Evolutionary conservation across 2,329 filamentous ascomycete genomes (phyloP).

Genomic region (Fusarium temperatum): DNA sequence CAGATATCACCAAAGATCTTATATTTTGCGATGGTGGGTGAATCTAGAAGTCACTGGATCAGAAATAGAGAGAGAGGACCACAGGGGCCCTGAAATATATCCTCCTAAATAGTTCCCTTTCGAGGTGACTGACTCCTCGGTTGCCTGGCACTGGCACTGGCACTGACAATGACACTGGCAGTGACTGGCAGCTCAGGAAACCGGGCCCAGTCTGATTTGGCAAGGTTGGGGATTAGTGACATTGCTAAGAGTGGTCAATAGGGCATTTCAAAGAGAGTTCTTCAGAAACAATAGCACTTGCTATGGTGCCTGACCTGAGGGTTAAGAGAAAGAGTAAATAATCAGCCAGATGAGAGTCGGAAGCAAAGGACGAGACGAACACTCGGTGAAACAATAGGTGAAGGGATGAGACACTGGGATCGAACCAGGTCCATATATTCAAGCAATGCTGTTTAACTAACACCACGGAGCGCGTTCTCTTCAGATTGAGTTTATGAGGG

Average conservation of each 20-base stretch:
- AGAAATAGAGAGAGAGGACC: not conserved
- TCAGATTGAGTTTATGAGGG: not conserved
- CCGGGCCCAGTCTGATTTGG: not conserved
- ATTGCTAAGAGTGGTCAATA: not conserved
- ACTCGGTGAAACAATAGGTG: not conserved
- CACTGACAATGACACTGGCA: slow-evolving; percentile 7
- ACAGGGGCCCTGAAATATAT: not conserved
- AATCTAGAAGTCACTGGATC: not conserved
- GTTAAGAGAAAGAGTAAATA: not conserved
- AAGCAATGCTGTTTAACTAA: not conserved
- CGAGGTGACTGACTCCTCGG: not conserved
- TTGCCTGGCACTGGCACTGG: slow-evolving; percentile 11
- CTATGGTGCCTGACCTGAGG: not conserved
- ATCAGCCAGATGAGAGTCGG: not conserved
- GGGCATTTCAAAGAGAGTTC: not conserved
- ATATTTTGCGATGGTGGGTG: not conserved
- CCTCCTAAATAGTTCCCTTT: not conserved
- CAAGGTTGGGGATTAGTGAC: not conserved
- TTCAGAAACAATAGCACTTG: not conserved
- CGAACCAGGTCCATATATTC: not conserved
- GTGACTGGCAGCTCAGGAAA: not conserved
- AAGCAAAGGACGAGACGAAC: not conserved
- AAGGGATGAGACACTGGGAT: not conserved
- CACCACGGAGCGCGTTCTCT: not conserved
- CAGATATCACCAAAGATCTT: not conserved